Evolutionary conservation across 129 eudicot species (phyloP), one percentile per base, ranked within the genome.

Genomic region (Pittosporum tobira): DNA sequence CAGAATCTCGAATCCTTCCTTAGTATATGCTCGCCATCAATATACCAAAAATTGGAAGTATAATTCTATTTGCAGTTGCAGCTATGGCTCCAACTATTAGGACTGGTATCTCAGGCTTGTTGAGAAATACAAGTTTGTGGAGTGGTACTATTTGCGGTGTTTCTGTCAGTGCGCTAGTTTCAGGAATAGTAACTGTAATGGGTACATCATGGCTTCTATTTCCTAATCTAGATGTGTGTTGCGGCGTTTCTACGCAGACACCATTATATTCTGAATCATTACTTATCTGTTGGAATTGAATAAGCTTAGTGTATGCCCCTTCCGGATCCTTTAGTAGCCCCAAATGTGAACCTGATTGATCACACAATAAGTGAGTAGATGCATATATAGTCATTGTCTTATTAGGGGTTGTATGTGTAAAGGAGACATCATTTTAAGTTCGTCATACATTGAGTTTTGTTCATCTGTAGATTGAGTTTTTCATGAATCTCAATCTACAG

Each of bases 91-190:
- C 94, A 4, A 70, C n/a, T 13, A 83, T 38, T 51, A 87, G 75
- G 13, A 83, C 75, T 15, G 88, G 96, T 23, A 75, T 58, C 62
- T 87, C 96, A 7, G 96, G 94, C 61, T 87, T 87, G 76, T 87
- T 87, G 30, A 87, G 85, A 70, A 36, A 61, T 50, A 81, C 88
- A 29, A 87, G 85, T 14, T 88, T 88, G 22, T 74, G 70, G 6
- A 87, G 42, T 15, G 88, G 74, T 58, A 87, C 85, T 34, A 77
- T 56, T 46, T 74, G 81, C n/a, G n/a, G n/a, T n/a, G n/a, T n/a
- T n/a, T n/a, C 67, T 56, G 50, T 61, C 31, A 67, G 24, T 30
- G 53, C 71, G n/a, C n/a, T n/a, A 23, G 63, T 52, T 27, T 65
- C 63, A 18, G 63, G 45, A 18, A 24, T 27, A 68, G 64, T 46